These are phyloP conservation scores for Kwoniella dendrophila DNA, from an alignment of 768 basidiomycete genomes.

Conservation along the genomic window DNA sequence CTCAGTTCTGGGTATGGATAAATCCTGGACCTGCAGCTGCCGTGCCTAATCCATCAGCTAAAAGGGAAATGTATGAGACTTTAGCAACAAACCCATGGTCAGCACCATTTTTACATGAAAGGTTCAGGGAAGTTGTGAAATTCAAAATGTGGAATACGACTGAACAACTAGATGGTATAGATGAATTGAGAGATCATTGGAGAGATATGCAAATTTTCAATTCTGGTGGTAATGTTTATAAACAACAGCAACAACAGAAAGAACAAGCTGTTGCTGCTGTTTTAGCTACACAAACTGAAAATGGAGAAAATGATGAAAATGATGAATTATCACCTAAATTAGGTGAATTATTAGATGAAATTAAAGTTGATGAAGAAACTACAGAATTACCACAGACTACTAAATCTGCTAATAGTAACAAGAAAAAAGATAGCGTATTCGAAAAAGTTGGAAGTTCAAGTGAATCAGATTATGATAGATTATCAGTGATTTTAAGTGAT, in stretches of 20 bases:
- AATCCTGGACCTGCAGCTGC: constrained; percentile 95
- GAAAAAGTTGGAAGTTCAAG: constrained; percentile 89
- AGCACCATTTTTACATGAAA: constrained; percentile 86
- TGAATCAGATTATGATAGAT: constrained; percentile 79
- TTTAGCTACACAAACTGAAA: no score
- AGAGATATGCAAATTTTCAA: constrained; percentile 81
- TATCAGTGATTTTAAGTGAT: constrained; percentile 91
- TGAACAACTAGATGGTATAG: constrained; percentile 87
- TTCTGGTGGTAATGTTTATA: constrained; percentile 55
- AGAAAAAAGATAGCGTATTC: constrained; percentile 63
- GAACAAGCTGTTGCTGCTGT: neutral
- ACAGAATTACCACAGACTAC: neutral
- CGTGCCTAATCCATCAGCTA: constrained; percentile 79
- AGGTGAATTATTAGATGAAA: constrained; percentile 38
- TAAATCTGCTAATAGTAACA: constrained; percentile 26
- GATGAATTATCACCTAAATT: constrained; percentile 29
- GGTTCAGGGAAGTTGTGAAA: constrained; percentile 87
- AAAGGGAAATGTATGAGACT: constrained; percentile 77
- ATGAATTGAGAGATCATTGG: constrained; percentile 90
- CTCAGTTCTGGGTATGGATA: constrained; percentile 97
- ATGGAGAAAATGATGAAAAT: no score
- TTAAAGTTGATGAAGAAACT: constrained; percentile 20
- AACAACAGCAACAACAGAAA: constrained; percentile 37
- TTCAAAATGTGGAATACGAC: constrained; percentile 99
- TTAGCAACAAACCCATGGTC: constrained; percentile 86